Conservation (phyloP, 1,139 yeast species). For the Yamadazyma atmosphaerica region DNA sequence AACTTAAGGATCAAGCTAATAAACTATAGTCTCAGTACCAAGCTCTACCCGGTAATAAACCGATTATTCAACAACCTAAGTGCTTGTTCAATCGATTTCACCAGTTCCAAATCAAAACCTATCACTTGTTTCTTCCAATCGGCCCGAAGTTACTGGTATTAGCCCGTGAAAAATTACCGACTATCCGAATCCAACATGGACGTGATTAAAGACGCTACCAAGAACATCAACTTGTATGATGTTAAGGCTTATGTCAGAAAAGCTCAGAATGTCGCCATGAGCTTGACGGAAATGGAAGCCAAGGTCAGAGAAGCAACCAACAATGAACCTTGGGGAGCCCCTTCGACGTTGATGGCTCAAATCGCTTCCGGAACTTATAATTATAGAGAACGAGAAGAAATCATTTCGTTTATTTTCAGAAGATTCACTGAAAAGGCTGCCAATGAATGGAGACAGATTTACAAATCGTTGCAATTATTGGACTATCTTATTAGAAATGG, state of each 20-base stretch:
- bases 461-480: constrained; percentile 86
- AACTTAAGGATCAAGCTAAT: no score
- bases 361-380: constrained; percentile 94
- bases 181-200: constrained; percentile 42
- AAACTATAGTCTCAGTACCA: no score
- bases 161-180: not conserved
- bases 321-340: constrained; percentile 99
- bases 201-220: constrained; percentile 67
- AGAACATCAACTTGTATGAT: constrained; percentile 86
- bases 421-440: constrained; percentile 94
- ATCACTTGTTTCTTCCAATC: no score
- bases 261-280: constrained; percentile 96
- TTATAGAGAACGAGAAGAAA: constrained; percentile 78
- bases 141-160: no score
- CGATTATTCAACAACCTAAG: no score
- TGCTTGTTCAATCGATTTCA: no score
- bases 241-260: constrained; percentile 97
- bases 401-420: constrained; percentile 67
- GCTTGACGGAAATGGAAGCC: constrained; percentile 93
- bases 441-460: constrained; percentile 97
- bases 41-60: no score
- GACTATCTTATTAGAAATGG: constrained; percentile 93
- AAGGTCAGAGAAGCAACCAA: constrained; percentile 97
- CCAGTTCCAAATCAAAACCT: no score
- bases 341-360: constrained; percentile 87